Evolutionary conservation across 768 basidiomycete genomes (phyloP).

Genomic region (Tubosaeta sp.): DNA sequence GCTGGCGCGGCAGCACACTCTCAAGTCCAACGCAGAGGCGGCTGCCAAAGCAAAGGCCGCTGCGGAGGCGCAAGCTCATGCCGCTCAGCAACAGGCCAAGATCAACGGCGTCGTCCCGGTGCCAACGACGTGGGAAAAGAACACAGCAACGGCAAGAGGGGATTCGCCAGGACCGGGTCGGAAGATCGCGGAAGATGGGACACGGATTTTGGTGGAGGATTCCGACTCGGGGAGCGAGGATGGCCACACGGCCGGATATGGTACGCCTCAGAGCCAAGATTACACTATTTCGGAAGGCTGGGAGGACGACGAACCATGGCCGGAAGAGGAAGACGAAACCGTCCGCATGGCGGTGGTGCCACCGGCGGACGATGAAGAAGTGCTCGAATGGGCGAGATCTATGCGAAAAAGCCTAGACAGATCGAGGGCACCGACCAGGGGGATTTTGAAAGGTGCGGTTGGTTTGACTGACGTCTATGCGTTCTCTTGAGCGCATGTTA

Average conservation of each 20-base stretch:
- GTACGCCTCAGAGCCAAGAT: conserved; percentile 32
- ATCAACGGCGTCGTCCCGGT: conserved; percentile 37
- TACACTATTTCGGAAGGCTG: conserved; percentile 56
- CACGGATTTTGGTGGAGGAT: conserved; percentile 63
- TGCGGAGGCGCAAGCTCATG: conserved; percentile 27
- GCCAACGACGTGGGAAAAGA: conserved; percentile 76
- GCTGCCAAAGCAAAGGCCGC: conserved; percentile 39
- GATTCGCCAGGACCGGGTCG: conserved; percentile 42
- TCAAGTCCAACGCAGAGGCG: conserved; percentile 68
- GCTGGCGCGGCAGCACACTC: conserved; percentile 85
- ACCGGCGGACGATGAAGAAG: conserved; percentile 45
- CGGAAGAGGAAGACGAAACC: conserved; percentile 68
- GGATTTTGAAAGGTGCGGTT: conserved; percentile 74
- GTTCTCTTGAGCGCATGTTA: background rate
- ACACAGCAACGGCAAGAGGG: conserved; percentile 58
- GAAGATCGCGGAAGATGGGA: conserved; percentile 62
- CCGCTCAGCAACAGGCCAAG: conserved; percentile 11
- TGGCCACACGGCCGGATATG: conserved; percentile 37
- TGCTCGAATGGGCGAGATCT: conserved; percentile 76
- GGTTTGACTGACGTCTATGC: conserved; percentile 6
- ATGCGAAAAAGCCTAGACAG: conserved; percentile 71
- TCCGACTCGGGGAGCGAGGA: conserved; percentile 56
- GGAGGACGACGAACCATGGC: conserved; percentile 81
- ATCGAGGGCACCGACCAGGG: conserved; percentile 61
- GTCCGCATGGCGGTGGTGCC: conserved; percentile 41